phyloP scores from a whole-genome alignment of 2,329 filamentous ascomycete genomes.

The Fusarium xylarioides region DNA sequence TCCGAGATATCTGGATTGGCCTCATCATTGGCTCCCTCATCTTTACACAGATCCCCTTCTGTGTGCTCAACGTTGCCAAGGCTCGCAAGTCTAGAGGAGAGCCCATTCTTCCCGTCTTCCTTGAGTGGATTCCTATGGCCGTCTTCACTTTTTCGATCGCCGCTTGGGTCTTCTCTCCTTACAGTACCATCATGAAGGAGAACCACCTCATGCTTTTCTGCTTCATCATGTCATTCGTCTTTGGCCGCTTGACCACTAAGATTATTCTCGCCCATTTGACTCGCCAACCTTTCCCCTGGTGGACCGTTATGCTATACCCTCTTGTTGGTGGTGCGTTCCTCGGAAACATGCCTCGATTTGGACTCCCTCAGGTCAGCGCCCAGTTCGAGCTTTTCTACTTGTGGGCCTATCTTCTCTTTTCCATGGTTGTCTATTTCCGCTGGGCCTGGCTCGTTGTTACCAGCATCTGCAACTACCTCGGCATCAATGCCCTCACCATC shows the following conservation, averaged over 20 bases:
- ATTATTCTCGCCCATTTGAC: slow-evolving; percentile 97
- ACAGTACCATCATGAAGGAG: slow-evolving; percentile 81
- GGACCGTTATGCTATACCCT: slow-evolving; percentile 90
- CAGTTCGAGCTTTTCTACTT: slow-evolving; percentile 81
- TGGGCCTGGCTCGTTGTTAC: slow-evolving; percentile 94
- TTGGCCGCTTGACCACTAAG: slow-evolving; percentile 98
- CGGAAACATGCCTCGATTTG: slow-evolving; percentile 82
- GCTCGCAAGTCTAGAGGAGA: slow-evolving; percentile 77
- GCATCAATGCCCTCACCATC: slow-evolving; percentile 95
- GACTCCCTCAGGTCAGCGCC: slow-evolving; percentile 72
- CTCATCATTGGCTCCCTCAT: slow-evolving; percentile 73
- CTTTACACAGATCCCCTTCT: slow-evolving; percentile 83
- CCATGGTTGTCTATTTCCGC: slow-evolving; percentile 84
- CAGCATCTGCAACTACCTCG: slow-evolving; percentile 89
- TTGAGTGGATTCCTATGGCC: slow-evolving; percentile 93
- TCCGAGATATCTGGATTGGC: slow-evolving; percentile 88
- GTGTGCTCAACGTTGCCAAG: slow-evolving; percentile 83
- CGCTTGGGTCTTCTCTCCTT: slow-evolving; percentile 89
- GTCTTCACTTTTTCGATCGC: slow-evolving; percentile 79
- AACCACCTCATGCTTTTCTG: slow-evolving; percentile 95
- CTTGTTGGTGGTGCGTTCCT: slow-evolving; percentile 86
- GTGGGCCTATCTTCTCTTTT: slow-evolving; percentile 83
- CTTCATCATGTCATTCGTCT: slow-evolving; percentile 94
- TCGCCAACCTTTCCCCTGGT: slow-evolving; percentile 93
- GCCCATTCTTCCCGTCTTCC: slow-evolving; percentile 82